Evolutionary conservation across 805 yeast genomes (phyloP).

Genomic region (Yarrowia hollandica): DNA sequence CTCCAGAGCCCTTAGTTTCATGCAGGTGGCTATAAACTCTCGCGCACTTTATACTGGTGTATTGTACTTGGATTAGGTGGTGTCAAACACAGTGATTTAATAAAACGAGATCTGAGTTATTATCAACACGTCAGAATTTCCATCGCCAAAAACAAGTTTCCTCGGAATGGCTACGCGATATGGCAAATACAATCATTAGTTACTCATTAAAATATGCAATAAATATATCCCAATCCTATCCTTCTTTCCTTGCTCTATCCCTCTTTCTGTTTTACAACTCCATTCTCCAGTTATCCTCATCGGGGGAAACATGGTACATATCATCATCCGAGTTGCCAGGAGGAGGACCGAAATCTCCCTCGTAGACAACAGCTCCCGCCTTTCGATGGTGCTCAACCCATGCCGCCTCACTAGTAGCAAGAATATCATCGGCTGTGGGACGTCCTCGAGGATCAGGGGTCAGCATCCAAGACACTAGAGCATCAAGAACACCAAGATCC

Average conservation of each 20-base stretch:
- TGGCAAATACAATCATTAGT: too few relatives aligned
- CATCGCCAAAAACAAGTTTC: too few relatives aligned
- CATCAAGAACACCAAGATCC: slow-evolving; percentile 70
- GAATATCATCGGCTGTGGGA: slow-evolving; percentile 75
- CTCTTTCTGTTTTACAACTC: background rate
- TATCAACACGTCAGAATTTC: too few relatives aligned
- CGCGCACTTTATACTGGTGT: too few relatives aligned
- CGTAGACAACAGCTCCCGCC: slow-evolving; percentile 92
- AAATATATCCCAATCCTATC: background rate
- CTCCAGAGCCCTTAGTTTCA: too few relatives aligned
- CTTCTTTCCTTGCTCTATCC: background rate
- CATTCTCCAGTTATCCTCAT: slow-evolving; percentile 27
- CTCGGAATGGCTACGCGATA: too few relatives aligned
- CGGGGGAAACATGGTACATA: slow-evolving; percentile 33
- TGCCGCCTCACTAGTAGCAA: slow-evolving; percentile 69
- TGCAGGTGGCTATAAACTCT: too few relatives aligned
- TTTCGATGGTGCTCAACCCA: slow-evolving; percentile 77
- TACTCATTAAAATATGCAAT: slow-evolving; percentile 25
- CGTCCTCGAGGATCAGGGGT: slow-evolving; percentile 76
- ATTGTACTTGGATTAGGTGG: too few relatives aligned
- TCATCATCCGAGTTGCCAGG: slow-evolving; percentile 46
- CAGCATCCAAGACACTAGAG: slow-evolving; percentile 83
- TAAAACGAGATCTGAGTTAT: too few relatives aligned
- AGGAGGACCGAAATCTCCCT: slow-evolving; percentile 91
- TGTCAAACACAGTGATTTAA: too few relatives aligned